phyloP scores from a whole-genome alignment of 768 basidiomycete species.

The Russula dissimulans region DNA sequence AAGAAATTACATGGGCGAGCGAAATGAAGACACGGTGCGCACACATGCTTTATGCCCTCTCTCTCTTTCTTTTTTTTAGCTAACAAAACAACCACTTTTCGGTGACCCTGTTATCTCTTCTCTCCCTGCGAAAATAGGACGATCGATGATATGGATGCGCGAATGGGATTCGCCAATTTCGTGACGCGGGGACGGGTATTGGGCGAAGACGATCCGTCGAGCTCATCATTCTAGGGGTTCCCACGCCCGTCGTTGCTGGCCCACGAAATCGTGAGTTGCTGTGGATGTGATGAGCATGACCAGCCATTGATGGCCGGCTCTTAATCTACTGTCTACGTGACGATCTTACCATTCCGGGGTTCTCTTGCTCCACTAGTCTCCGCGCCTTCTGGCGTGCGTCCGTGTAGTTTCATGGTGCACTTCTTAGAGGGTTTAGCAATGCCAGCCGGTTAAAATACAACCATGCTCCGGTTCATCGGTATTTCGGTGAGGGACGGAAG shows the following conservation, averaged over 20 bases:
- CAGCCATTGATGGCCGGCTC: too few relatives aligned
- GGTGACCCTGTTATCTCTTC: too few relatives aligned
- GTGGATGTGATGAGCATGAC: too few relatives aligned
- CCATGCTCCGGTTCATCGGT: background rate
- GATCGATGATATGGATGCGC: conserved; percentile 21
- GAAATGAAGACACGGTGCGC: conserved; percentile 78
- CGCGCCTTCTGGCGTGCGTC: background rate
- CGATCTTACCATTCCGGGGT: too few relatives aligned
- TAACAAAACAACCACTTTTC: background rate
- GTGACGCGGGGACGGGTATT: conserved; percentile 16
- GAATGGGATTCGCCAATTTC: conserved; percentile 19
- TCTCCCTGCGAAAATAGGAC: background rate
- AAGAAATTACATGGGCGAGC: conserved; percentile 82
- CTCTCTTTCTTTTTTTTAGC: background rate
- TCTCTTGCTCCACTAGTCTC: background rate
- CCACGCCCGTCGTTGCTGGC: too few relatives aligned
- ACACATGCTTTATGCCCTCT: background rate
- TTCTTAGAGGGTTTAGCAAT: background rate
- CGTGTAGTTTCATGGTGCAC: too few relatives aligned
- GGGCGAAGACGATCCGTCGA: background rate
- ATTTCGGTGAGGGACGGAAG: background rate
- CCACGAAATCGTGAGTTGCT: too few relatives aligned
- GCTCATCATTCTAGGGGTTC: background rate
- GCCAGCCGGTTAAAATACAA: background rate
- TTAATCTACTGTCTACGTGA: background rate